Evolutionary conservation across 805 yeast genomes (phyloP).

Genomic region (Jamesozyma piceae): DNA sequence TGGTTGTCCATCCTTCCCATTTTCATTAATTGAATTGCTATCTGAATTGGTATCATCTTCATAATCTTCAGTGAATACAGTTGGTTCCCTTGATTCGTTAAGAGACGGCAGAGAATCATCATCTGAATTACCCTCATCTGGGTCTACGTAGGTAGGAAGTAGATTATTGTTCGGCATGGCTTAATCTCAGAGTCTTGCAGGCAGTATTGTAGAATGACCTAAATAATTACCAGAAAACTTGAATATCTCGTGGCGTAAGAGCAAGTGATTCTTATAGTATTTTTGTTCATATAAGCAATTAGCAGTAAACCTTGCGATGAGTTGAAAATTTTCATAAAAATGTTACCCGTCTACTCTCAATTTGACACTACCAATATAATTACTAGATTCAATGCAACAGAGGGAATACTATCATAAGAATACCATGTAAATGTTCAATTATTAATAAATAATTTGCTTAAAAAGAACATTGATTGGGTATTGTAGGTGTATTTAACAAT

Average conservation of each 20-base stretch:
- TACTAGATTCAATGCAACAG: not conserved
- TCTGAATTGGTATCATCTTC: constrained; percentile 9
- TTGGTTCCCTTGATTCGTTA: constrained; percentile 10
- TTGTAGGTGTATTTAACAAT: not conserved
- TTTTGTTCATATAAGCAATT: too few species aligned
- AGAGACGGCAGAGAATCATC: constrained; percentile 1
- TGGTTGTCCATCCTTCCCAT: not conserved
- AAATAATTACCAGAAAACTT: too few species aligned
- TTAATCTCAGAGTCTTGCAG: not conserved
- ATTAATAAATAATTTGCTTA: not conserved
- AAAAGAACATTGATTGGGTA: too few species aligned
- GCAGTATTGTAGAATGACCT: not conserved
- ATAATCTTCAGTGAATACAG: constrained; percentile 11
- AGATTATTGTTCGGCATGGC: not conserved
- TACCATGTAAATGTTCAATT: not conserved
- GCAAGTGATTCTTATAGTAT: too few species aligned
- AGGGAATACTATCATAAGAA: too few species aligned
- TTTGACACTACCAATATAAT: not conserved
- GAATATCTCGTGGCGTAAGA: too few species aligned
- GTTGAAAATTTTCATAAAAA: not conserved
- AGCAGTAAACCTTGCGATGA: constrained; percentile 1
- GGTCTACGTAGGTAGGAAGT: constrained; percentile 6
- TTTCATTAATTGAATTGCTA: constrained; percentile 3
- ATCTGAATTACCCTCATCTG: constrained; percentile 7
- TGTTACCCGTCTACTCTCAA: not conserved